Conservation (phyloP, 2,329 filamentous ascomycete species). For the Xylaria sp. region DNA sequence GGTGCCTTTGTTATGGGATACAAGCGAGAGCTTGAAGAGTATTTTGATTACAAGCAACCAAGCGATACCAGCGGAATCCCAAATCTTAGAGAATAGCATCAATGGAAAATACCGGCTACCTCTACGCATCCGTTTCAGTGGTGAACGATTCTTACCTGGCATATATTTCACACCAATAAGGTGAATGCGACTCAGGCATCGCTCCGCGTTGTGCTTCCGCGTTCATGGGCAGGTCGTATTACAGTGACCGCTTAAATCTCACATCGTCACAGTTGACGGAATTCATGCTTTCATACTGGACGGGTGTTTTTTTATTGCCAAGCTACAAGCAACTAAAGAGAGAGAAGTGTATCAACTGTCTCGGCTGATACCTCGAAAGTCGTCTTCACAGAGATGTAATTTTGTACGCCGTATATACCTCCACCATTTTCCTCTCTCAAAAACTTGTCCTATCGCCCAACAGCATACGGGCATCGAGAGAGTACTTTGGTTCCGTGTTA, state of each 20-base stretch:
- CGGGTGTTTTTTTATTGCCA: background rate
- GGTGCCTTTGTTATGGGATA: slow-evolving; percentile 12
- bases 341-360: background rate
- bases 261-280: background rate
- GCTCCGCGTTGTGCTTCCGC: too few species aligned
- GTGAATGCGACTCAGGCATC: too few species aligned
- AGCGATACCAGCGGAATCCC: slow-evolving; percentile 12
- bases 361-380: slow-evolving; percentile 1
- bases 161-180: too few species aligned
- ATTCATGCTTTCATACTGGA: background rate
- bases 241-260: background rate
- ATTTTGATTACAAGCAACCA: slow-evolving; percentile 22
- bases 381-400: background rate
- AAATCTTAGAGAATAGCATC: slow-evolving; percentile 8
- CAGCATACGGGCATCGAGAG: background rate
- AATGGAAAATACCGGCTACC: slow-evolving; percentile 2
- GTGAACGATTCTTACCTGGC: slow-evolving; percentile 7
- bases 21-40: slow-evolving; percentile 8
- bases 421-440: background rate
- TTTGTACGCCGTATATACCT: background rate
- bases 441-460: background rate
- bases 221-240: background rate
- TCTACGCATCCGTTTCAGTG: background rate
- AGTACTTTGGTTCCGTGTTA: slow-evolving; percentile 1
- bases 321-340: background rate